phyloP scores from a whole-genome alignment of 1,284 basidiomycete species.

The Tilletia caries region DNA sequence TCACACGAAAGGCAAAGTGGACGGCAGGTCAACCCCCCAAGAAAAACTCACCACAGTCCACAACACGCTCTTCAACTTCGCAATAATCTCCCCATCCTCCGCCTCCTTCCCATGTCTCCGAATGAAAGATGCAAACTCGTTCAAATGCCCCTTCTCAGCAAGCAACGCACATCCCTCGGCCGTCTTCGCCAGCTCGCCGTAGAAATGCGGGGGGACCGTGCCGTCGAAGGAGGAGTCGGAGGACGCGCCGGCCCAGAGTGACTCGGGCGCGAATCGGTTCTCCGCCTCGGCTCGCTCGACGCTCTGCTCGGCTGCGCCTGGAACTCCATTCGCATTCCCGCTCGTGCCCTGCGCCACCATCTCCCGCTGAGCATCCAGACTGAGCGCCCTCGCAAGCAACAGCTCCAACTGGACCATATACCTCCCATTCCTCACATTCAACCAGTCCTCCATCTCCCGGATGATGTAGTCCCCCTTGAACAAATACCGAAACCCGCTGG shows the following conservation, averaged over 20 bases:
- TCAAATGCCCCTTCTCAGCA: conserved; percentile 82
- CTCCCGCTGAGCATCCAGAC: conserved; percentile 60
- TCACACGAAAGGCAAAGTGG: neutral
- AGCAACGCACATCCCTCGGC: conserved; percentile 86
- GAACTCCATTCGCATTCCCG: conserved; percentile 1
- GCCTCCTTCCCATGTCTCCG: conserved; percentile 79
- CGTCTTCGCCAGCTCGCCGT: conserved; percentile 95
- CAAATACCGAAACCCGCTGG: conserved; percentile 85
- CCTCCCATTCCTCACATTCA: conserved; percentile 72
- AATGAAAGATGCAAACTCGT: conserved; percentile 85
- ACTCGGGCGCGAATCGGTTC: neutral
- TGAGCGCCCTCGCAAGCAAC: conserved; percentile 70
- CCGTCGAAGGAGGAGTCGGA: conserved; percentile 60
- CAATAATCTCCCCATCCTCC: conserved; percentile 75
- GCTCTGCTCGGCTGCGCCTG: neutral
- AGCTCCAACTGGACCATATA: conserved; percentile 85
- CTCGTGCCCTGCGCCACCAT: conserved; percentile 37
- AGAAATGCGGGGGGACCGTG: conserved; percentile 89
- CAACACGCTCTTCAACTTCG: conserved; percentile 86
- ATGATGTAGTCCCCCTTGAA: conserved; percentile 88
- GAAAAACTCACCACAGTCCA: conserved; percentile 80
- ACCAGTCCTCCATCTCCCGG: conserved; percentile 92
- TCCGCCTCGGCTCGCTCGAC: conserved; percentile 6
- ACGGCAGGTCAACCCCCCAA: no score
- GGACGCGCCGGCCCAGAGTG: neutral